Percentiles rank a stretch among this genome's conserved stretches.
These are phyloP conservation scores for Cutaneotrichosporon spelunceum DNA, from an alignment of 1,284 basidiomycete genomes.

Conservation along the genomic window DNA sequence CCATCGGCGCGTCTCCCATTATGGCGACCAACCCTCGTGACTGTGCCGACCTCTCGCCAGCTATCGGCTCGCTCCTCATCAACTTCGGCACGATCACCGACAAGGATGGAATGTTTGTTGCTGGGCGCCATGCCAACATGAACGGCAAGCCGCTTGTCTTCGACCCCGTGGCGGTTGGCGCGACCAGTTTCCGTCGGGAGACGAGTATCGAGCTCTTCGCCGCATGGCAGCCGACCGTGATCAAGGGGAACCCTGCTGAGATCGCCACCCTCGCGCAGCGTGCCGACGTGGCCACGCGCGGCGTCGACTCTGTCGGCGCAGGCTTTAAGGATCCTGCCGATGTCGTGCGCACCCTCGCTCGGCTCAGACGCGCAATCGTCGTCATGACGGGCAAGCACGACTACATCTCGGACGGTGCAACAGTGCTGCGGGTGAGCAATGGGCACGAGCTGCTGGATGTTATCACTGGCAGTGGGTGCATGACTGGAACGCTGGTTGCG, in stretches of 20 bases:
- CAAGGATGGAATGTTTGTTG: constrained; percentile 75
- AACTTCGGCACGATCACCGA: constrained; percentile 84
- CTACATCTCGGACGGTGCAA: constrained; percentile 78
- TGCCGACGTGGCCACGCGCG: constrained; percentile 73
- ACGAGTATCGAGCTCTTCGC: constrained; percentile 68
- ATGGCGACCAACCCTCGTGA: constrained; percentile 84
- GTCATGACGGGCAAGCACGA: constrained; percentile 79
- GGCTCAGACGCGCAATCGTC: constrained; percentile 77
- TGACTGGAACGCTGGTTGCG: constrained; percentile 58
- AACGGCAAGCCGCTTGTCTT: constrained; percentile 78
- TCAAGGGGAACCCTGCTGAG: constrained; percentile 94
- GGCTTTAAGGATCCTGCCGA: constrained; percentile 70
- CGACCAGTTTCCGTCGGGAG: constrained; percentile 67
- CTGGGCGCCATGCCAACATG: constrained; percentile 68
- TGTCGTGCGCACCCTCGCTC: constrained; percentile 70
- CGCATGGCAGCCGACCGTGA: constrained; percentile 80
- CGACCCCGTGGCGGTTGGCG: constrained; percentile 91
- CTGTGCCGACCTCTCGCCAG: constrained; percentile 71
- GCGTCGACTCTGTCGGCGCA: constrained; percentile 78
- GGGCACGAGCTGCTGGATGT: constrained; percentile 71
- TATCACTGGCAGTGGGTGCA: constrained; percentile 89
- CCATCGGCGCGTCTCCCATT: constrained; percentile 84
- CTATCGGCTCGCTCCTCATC: constrained; percentile 70
- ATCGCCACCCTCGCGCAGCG: constrained; percentile 73
- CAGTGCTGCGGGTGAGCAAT: constrained; percentile 67